Conservation (phyloP, 768 basidiomycete genomes). For the Tylopilus cervinicoccineus region DNA sequence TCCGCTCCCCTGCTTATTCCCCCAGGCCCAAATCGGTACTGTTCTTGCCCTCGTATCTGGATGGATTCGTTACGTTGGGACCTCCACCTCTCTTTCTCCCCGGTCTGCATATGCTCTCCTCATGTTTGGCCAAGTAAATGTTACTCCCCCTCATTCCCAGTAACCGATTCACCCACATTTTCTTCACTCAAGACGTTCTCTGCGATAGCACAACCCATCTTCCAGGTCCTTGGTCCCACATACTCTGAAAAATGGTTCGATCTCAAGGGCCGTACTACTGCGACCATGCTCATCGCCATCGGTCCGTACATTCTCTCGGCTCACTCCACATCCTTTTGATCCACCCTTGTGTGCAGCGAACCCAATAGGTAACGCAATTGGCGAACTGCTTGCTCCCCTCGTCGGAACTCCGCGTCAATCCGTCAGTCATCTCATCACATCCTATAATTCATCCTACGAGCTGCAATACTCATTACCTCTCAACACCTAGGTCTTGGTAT, state of each 20-base stretch:
- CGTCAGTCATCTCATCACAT: conserved; percentile 38
- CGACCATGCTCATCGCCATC: conserved; percentile 58
- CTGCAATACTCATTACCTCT: neutral
- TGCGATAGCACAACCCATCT: conserved; percentile 65
- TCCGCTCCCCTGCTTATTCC: neutral
- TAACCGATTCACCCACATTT: neutral
- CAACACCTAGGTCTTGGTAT: conserved; percentile 52
- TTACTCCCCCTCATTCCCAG: neutral
- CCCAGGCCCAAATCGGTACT: conserved; percentile 60
- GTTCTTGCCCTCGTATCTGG: conserved; percentile 53
- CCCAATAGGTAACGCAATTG: conserved; percentile 69
- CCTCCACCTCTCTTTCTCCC: conserved; percentile 47
- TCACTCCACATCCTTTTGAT: neutral
- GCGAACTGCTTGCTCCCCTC: conserved; percentile 68
- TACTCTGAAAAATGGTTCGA: conserved; percentile 87
- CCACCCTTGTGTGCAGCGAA: conserved; percentile 44
- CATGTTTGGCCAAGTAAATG: conserved; percentile 62
- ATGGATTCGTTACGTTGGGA: conserved; percentile 79
- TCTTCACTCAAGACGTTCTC: conserved; percentile 52
- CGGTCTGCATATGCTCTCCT: conserved; percentile 59
- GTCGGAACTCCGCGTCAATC: conserved; percentile 52
- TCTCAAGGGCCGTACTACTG: conserved; percentile 69
- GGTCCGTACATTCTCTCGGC: conserved; percentile 25
- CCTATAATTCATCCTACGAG: too few species aligned
- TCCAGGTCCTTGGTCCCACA: conserved; percentile 73